These are phyloP conservation scores for Bifiguratus adelaidae DNA, from an alignment of 192 early-diverging fungal species.

Conservation along the genomic window DNA sequence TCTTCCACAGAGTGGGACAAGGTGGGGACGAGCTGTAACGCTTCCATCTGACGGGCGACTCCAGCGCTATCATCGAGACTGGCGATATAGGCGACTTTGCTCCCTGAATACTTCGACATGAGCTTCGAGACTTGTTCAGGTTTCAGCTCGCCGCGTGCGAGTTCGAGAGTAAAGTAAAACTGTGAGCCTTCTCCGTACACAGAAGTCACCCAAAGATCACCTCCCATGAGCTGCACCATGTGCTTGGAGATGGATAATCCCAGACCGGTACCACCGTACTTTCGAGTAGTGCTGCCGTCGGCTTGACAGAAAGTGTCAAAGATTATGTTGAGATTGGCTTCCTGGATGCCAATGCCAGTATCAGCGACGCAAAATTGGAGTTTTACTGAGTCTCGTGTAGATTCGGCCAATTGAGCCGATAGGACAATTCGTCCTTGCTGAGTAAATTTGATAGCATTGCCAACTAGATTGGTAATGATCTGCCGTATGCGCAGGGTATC, in stretches of 20 bases:
- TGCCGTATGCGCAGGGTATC: conserved; percentile 60
- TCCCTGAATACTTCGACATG: no score
- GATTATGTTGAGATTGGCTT: conserved; percentile 25
- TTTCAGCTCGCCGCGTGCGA: no score
- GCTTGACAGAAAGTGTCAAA: conserved; percentile 55
- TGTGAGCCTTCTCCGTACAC: conserved; percentile 25
- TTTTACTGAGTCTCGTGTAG: background rate
- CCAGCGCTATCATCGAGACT: conserved; percentile 27
- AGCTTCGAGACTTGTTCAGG: no score
- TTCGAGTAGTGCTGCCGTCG: conserved; percentile 42
- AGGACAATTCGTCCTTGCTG: conserved; percentile 36
- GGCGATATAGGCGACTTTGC: conserved; percentile 56
- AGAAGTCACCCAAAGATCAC: conserved; percentile 26
- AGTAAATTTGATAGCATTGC: conserved; percentile 65
- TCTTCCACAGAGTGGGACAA: conserved; percentile 32
- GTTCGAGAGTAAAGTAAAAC: conserved; percentile 16
- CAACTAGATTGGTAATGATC: conserved; percentile 60
- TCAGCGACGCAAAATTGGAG: conserved; percentile 28
- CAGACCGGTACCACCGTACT: conserved; percentile 31
- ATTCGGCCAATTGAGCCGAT: conserved; percentile 15
- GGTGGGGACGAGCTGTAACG: conserved; percentile 32
- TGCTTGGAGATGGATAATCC: conserved; percentile 36
- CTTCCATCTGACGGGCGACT: conserved; percentile 34
- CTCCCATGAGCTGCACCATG: conserved; percentile 26
- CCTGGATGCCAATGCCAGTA: conserved; percentile 32